Evolutionary conservation across 2,329 filamentous ascomycete species (phyloP), one percentile per base, ranked within the genome.

Genomic region (Cladophialophora psammophila): DNA sequence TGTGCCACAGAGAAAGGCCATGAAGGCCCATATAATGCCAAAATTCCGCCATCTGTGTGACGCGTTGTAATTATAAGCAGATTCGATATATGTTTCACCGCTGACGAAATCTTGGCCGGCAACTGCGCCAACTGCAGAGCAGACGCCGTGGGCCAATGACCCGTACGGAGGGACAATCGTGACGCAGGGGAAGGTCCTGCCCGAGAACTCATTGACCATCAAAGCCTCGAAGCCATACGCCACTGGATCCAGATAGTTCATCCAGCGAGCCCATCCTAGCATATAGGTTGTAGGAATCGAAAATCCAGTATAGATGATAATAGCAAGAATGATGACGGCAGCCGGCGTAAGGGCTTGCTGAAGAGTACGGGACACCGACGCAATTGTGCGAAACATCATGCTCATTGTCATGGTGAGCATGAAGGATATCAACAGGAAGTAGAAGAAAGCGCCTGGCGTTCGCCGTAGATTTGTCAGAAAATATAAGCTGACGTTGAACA

Each of bases 391-490:
- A 86, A 69, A 68, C 36, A 72, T 48, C 13, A 52, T 58, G 26
- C 26, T 26, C 26, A 26, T 26, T 12, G 60, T 60, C 77, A 89
- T 86, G 20, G 80, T 79, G 67, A 90, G 82, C 0, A 84, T 88
- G 6, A 83, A 82, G 0, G 84, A 88, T 0, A 91, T 86, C 58
- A 97, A 81, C 64, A 93, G 79, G 84, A 92, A 96, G 80, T 92
- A 90, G 83, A 97, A 97, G 83, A 95, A 97, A 0, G 88, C 80
- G 1, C 89, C 90, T 0, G 91, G 81, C 69, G 90, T 88, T 60
- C 92, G 85, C 62, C 90, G 86, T 34, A 97, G 82, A 70, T 93
- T 90, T 0, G 91, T 90, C 87, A 97, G 89, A 79, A 97, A 97
- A 80, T 97, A 97, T 2, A 97, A 79, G 1, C 87, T 84, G 34